A percentile compares a stretch with the other conserved stretches of the same genome.
These are phyloP conservation scores for Wickerhamomyces xylosicus DNA, from an alignment of 805 yeast genomes.

Conservation along the genomic window DNA sequence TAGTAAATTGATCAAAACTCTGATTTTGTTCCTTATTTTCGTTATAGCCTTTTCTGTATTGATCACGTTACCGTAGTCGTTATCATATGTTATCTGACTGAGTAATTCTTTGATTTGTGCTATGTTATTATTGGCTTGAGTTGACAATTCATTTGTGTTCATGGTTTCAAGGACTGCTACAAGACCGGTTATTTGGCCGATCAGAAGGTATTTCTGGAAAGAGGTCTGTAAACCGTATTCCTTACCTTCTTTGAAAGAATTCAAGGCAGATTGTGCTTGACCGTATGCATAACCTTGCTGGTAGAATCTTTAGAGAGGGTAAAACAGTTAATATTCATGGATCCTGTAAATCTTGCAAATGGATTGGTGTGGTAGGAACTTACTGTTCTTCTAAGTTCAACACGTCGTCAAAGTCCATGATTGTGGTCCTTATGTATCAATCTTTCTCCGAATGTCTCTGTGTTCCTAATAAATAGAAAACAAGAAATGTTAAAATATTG, in stretches of 20 bases:
- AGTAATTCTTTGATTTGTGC: constrained; percentile 20
- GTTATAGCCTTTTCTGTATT: constrained; percentile 39
- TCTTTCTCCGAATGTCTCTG: no score
- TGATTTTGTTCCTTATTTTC: constrained; percentile 51
- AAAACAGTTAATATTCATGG: not conserved
- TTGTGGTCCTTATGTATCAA: no score
- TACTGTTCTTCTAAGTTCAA: constrained; percentile 49
- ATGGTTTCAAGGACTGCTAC: constrained; percentile 28
- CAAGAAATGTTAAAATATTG: no score
- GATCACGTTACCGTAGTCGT: constrained; percentile 47
- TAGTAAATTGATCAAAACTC: constrained; percentile 34
- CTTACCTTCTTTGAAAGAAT: constrained; percentile 67
- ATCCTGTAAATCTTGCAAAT: not conserved
- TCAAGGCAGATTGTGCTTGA: constrained; percentile 41
- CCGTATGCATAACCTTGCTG: constrained; percentile 69
- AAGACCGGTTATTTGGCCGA: constrained; percentile 60
- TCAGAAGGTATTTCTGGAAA: constrained; percentile 53
- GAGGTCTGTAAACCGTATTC: constrained; percentile 78
- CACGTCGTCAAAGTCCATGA: constrained; percentile 38
- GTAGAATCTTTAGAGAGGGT: constrained; percentile 31
- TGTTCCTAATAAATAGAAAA: no score
- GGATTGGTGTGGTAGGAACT: constrained; percentile 1
- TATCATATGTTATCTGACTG: constrained; percentile 26
- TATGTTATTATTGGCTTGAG: constrained; percentile 17
- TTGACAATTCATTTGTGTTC: constrained; percentile 6